Percentiles rank a stretch among this genome's conserved stretches.
Evolutionary conservation across 768 basidiomycete species (phyloP).

Genomic region (Gloeopeniophorella convolvens): DNA sequence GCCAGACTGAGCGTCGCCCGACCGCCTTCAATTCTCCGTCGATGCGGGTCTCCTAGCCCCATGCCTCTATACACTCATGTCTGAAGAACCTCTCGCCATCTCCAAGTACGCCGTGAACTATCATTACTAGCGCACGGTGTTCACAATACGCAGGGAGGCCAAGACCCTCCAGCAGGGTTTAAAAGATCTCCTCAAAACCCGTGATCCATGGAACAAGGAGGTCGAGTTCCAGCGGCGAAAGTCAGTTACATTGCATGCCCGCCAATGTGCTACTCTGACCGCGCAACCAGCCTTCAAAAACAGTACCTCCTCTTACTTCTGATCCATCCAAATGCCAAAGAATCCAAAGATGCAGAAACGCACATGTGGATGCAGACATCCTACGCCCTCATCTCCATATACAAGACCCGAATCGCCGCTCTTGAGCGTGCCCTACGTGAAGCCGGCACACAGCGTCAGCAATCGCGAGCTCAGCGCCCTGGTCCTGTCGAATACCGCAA

Average conservation of each 20-base stretch:
- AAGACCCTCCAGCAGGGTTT: constrained; percentile 66
- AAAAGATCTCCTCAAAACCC: constrained; percentile 67
- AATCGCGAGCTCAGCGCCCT: constrained; percentile 36
- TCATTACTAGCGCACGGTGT: constrained; percentile 9
- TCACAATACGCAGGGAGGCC: constrained; percentile 54
- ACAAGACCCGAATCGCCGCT: constrained; percentile 66
- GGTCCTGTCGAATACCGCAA: constrained; percentile 81
- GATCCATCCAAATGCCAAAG: constrained; percentile 58
- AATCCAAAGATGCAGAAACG: constrained; percentile 74
- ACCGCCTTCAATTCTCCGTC: neutral
- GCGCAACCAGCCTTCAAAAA: constrained; percentile 50
- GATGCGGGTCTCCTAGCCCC: constrained; percentile 1
- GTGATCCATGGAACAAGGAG: constrained; percentile 77
- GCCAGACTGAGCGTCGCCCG: neutral
- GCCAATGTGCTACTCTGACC: constrained; percentile 20
- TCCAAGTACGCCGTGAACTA: constrained; percentile 28
- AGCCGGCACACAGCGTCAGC: constrained; percentile 28
- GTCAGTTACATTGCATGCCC: constrained; percentile 39
- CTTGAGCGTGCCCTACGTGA: constrained; percentile 41
- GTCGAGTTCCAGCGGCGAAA: constrained; percentile 83
- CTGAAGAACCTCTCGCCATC: constrained; percentile 35
- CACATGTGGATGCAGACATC: constrained; percentile 93
- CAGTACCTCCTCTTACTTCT: constrained; percentile 66
- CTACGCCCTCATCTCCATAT: constrained; percentile 74
- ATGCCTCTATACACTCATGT: constrained; percentile 28